Percentiles rank a stretch among this genome's conserved stretches.
Conservation (phyloP, 2,329 filamentous ascomycete species). For the Akanthomyces muscarius region DNA sequence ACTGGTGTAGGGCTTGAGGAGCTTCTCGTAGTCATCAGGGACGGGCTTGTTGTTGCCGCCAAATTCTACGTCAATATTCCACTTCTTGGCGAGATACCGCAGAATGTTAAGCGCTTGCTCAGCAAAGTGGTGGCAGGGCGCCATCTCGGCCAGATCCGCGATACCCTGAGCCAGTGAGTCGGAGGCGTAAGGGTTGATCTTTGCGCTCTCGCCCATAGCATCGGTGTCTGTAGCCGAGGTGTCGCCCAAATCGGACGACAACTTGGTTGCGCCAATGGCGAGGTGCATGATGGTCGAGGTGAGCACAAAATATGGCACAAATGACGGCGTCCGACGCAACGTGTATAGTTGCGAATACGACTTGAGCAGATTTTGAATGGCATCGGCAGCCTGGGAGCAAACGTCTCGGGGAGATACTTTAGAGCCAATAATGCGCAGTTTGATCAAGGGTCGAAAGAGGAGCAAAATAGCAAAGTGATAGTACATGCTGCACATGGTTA, state of each 20-base stretch:
- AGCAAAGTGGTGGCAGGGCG: constrained; percentile 56
- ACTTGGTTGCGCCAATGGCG: constrained; percentile 43
- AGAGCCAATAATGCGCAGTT: constrained; percentile 58
- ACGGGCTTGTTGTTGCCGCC: constrained; percentile 26
- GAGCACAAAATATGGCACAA: constrained; percentile 59
- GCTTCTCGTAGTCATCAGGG: constrained; percentile 36
- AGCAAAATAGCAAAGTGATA: constrained; percentile 67
- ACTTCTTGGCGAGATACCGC: constrained; percentile 53
- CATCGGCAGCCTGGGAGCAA: constrained; percentile 58
- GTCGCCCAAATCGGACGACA: constrained; percentile 22
- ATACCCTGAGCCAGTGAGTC: constrained; percentile 52
- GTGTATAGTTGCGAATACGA: constrained; percentile 59
- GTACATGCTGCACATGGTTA: constrained; percentile 52
- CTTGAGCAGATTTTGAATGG: constrained; percentile 51
- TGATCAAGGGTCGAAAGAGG: constrained; percentile 71
- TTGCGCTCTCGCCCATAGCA: constrained; percentile 32
- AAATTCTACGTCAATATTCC: constrained; percentile 53
- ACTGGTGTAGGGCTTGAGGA: constrained; percentile 44
- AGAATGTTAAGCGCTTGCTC: constrained; percentile 59
- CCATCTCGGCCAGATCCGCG: constrained; percentile 56
- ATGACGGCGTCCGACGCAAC: constrained; percentile 54
- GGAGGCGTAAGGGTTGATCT: constrained; percentile 37
- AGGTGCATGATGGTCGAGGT: constrained; percentile 59
- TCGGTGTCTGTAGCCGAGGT: constrained; percentile 21
- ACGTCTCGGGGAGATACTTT: constrained; percentile 61